Evolutionary conservation across 768 basidiomycete species (phyloP), one percentile per base, ranked within the genome.

Genomic region (Infundibulicybe gibba): DNA sequence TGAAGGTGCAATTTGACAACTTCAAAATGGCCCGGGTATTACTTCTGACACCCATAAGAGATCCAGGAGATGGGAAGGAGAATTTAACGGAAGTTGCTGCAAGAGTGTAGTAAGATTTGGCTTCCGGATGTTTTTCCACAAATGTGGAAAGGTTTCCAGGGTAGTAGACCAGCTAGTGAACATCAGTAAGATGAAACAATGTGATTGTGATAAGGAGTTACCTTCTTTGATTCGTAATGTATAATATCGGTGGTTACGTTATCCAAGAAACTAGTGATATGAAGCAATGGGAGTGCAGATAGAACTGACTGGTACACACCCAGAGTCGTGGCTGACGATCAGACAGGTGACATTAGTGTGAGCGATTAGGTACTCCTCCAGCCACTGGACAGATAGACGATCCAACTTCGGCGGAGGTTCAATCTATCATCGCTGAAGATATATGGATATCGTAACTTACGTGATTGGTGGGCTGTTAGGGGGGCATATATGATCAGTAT

Each of bases 11-110:
- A 59, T 84, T 80, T 32, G 79, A 74, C 67, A 97, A 79, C 72
- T 95, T 97, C 61, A 98, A 76, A 62, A 98, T 98, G 4, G 94
- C 92, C 43, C 94, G 84, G 11, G 94, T 98, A 61, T 88, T 92
- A 64, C 92, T 95, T 52, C 94, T 81, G 48, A 98, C 94, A 45
- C 95, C 94, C 90, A 97, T 94, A 54, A 98, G 79, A 40, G 90
- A 93, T 25, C 95, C 95, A 35, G 94, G 94, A 20, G 93, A 79
- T 32, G 94, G 94, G 80, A 98, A 98, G 32, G 90, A 72, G 72
- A 98, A 95, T 69, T 91, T 94, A 71, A 97, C 85, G 49, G 89
- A 85, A 47, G 89, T 93, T 5, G 93, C 94, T 31, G 90, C 86
- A 17, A 98, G 82, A 31, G 92, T 94, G 74, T 97, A 98, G 76